phyloP scores from a whole-genome alignment of 2,329 filamentous ascomycete genomes.

The Phyllosticta capitalensis region DNA sequence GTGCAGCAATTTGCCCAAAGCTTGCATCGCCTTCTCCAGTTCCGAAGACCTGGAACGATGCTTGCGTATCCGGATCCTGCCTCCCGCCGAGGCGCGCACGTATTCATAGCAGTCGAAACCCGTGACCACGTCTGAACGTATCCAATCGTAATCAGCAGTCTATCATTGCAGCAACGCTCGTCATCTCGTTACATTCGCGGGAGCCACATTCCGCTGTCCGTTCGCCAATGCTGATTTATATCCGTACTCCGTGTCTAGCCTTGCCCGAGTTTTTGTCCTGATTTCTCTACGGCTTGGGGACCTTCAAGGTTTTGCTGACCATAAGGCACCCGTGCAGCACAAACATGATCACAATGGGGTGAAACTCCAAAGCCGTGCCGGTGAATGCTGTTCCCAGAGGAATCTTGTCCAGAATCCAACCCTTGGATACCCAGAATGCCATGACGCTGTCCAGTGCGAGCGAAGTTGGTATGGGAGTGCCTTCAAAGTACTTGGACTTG shows the following conservation, averaged over 20 bases:
- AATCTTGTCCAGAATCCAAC: conserved; percentile 70
- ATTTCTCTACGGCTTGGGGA: conserved; percentile 63
- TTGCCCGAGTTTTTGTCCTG: not conserved
- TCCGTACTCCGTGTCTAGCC: conserved; percentile 1
- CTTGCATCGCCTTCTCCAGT: not conserved
- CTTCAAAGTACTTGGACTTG: conserved; percentile 94
- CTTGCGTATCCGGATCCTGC: not conserved
- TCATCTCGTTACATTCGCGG: conserved; percentile 7
- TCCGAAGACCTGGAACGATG: not conserved
- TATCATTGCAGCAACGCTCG: conserved; percentile 6
- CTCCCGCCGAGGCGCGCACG: not conserved
- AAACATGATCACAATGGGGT: conserved; percentile 74
- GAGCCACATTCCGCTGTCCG: not conserved
- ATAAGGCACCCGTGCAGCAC: conserved; percentile 85
- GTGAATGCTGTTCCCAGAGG: conserved; percentile 61
- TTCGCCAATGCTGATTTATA: not conserved
- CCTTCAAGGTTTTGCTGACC: conserved; percentile 89
- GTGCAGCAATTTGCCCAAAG: not conserved
- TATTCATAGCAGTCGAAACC: too few relatives aligned
- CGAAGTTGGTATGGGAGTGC: conserved; percentile 89
- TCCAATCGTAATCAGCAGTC: conserved; percentile 5
- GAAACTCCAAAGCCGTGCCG: conserved; percentile 67
- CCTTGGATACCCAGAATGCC: conserved; percentile 77
- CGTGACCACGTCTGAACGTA: not conserved
- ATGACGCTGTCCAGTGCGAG: conserved; percentile 72